phyloP scores from a whole-genome alignment of 2,329 filamentous ascomycete species.

The Penicillium hesseltinei region DNA sequence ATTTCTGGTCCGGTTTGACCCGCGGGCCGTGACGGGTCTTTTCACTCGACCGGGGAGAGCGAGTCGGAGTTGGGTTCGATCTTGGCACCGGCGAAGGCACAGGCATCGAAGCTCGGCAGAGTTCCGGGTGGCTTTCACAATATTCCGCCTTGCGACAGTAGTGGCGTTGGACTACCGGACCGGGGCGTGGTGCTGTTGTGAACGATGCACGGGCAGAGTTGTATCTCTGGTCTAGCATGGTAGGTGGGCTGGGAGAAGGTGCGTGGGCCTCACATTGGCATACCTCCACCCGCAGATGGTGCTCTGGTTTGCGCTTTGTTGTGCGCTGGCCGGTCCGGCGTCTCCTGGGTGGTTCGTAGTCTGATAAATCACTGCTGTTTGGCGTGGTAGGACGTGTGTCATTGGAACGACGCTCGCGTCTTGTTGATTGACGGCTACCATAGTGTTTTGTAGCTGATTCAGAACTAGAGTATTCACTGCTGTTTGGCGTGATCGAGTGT shows the following conservation, averaged over 20 bases:
- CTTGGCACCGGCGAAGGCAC: not conserved
- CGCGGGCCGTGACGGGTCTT: not conserved
- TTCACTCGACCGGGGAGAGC: not conserved
- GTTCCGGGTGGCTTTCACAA: conserved; percentile 1
- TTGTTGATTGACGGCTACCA: not conserved
- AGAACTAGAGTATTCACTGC: not conserved
- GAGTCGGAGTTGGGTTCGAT: not conserved
- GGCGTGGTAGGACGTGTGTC: not conserved
- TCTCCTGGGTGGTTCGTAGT: not conserved
- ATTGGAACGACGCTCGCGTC: not conserved
- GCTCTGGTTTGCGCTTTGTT: not conserved
- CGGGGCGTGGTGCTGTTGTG: not conserved
- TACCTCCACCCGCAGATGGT: not conserved
- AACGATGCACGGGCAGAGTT: not conserved
- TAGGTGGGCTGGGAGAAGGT: not conserved
- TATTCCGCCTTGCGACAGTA: conserved; percentile 2
- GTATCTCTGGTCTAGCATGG: not conserved
- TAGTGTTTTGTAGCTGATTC: not conserved
- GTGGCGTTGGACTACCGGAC: not conserved
- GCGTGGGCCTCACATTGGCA: not conserved
- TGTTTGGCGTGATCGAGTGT: not conserved
- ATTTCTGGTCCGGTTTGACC: not conserved
- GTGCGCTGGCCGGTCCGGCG: not conserved
- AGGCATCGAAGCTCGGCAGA: not conserved
- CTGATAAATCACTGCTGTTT: conserved; percentile 4